Base-by-base conservation (phyloP, 2,329 filamentous ascomycete species). In the Aspergillus ochraceoroseus region DNA sequence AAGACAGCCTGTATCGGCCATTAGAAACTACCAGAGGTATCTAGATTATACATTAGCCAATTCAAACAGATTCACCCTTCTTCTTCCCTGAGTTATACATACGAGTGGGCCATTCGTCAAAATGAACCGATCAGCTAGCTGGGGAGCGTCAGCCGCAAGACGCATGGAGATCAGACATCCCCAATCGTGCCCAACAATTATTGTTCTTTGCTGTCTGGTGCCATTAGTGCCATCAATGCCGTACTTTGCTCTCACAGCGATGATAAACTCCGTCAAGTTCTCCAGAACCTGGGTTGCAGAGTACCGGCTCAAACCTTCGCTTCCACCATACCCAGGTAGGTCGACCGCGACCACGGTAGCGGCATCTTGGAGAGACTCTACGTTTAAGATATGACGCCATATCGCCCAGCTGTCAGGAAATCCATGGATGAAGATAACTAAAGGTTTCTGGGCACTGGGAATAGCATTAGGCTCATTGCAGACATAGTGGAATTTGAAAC, bases 361-460 rank as follows among this genome's bases (percentile, higher is more conserved):
- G 5, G 64, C 49, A 17, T 64, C 44, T 17, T 61, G 57, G 7
- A 71, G 51, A 7, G 59, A 51, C 6, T 62, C 43, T 0, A 68
- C 70, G 26, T 58, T 57, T 13, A 79, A 58, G 15, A 76, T 57
- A 35, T 70, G 61, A 31, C 67, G 66, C 74, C 75, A 80, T 36
- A 79, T 59, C 7, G 70, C 65, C 59, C 67, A 77, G 41, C 74
- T 77, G 50, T 80, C 76, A 5, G 77, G 77, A 43, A 78, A 80
- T 25, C 77, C 76, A 55, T 80, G 76, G 12, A 79, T 61, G 49
- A 79, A 74, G 27, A 79, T 66, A 15, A 75, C 65, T 11, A 79
- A 56, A 1, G 66, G 63, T 36, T 59, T 65, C 7, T 48, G 44
- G 13, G 30, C 30, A 14, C 44, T 51, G 40, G 39, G 12, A 26